Percentiles rank a stretch among this genome's conserved stretches.
Conservation (phyloP, 352 stramenopile genomes). For the Globisporangium cylindrosporum region DNA sequence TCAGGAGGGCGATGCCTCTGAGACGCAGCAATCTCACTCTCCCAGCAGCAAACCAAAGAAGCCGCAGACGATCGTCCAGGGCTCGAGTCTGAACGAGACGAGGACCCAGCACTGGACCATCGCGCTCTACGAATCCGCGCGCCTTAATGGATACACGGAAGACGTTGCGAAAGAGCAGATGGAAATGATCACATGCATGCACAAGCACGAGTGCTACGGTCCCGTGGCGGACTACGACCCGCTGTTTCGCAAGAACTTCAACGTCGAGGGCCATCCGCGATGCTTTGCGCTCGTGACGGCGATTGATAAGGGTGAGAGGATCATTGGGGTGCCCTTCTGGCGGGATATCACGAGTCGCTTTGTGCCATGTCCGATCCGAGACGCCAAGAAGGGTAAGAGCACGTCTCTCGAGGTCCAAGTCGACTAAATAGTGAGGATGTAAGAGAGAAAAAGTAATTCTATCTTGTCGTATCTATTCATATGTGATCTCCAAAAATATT, state of each 20-base stretch:
- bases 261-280: constrained; percentile 40
- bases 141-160: constrained; percentile 40
- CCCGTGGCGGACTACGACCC: constrained; percentile 37
- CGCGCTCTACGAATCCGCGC: constrained; percentile 42
- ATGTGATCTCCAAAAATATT: too few species aligned
- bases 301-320: constrained; percentile 26
- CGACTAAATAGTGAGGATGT: too few species aligned
- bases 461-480: too few species aligned
- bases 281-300: constrained; percentile 45
- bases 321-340: constrained; percentile 54
- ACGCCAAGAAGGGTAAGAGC: too few species aligned
- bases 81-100: too few species aligned
- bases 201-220: constrained; percentile 42
- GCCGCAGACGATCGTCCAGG: too few species aligned
- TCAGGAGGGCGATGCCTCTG: constrained; percentile 15
- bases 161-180: constrained; percentile 40
- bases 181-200: constrained; percentile 49
- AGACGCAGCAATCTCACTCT: constrained; percentile 19
- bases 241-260: constrained; percentile 44
- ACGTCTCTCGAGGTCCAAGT: too few species aligned
- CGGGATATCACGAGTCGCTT: constrained; percentile 27
- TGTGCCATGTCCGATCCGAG: too few species aligned
- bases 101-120: constrained; percentile 31
- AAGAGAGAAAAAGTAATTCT: too few species aligned
- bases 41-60: too few species aligned